Evolutionary conservation across 2,329 filamentous ascomycete genomes (phyloP).

Genomic region (Kalaharituber pfeilii): DNA sequence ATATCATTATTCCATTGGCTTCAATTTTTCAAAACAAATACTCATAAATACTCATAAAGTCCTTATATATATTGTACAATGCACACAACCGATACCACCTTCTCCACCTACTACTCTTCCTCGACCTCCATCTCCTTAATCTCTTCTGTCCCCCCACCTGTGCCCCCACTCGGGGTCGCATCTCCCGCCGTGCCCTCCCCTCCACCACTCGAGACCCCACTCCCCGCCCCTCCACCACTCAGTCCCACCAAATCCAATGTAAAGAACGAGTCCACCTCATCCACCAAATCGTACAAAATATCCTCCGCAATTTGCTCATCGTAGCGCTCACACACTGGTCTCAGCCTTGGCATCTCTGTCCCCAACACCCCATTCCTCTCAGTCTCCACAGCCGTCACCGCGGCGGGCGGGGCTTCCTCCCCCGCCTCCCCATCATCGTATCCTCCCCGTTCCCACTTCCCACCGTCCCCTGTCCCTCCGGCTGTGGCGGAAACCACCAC

Average conservation of each 20-base stretch:
- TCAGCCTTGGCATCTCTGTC: constrained; percentile 27
- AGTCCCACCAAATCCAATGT: constrained; percentile 23
- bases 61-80: too few species aligned
- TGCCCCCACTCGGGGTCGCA: neutral
- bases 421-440: constrained; percentile 32
- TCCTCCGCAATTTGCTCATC: constrained; percentile 91
- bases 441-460: neutral
- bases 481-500: constrained; percentile 65
- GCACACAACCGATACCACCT: neutral
- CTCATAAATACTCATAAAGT: too few species aligned
- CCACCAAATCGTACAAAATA: constrained; percentile 76
- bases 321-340: constrained; percentile 60
- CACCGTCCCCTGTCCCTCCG: constrained; percentile 3
- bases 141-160: neutral
- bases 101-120: neutral
- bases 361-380: constrained; percentile 24
- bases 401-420: constrained; percentile 13
- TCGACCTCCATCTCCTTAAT: neutral
- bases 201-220: neutral
- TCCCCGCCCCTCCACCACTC: constrained; percentile 26
- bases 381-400: constrained; percentile 23
- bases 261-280: constrained; percentile 69
- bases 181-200: neutral
- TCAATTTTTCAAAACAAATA: too few species aligned
- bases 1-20: too few species aligned